These are phyloP conservation scores for Naganishia vaughanmartiniae DNA, from an alignment of 768 basidiomycete species.

Conservation along the genomic window DNA sequence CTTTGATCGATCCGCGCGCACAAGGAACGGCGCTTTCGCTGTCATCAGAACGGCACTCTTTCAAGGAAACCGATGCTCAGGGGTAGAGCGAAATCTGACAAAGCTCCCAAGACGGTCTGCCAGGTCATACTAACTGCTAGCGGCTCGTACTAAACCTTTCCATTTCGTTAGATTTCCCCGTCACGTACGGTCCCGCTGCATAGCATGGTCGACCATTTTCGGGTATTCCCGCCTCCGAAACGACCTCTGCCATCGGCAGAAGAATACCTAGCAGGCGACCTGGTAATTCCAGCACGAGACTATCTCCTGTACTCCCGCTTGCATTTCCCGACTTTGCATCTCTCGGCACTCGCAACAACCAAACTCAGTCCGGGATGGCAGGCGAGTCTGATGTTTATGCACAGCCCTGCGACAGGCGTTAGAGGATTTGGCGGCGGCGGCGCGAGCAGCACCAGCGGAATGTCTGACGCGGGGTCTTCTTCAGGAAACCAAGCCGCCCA, in stretches of 20 bases:
- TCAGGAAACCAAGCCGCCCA: constrained; percentile 50
- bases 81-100: too few species aligned
- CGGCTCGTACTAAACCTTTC: not conserved
- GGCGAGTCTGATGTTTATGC: constrained; percentile 65
- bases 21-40: not conserved
- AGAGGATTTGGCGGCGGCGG: constrained; percentile 9
- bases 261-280: constrained; percentile 75
- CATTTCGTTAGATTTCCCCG: constrained; percentile 40
- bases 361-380: constrained; percentile 76
- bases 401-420: constrained; percentile 56
- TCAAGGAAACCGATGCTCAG: too few species aligned
- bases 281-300: constrained; percentile 63
- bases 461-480: constrained; percentile 33
- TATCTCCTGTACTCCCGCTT: constrained; percentile 90
- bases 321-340: constrained; percentile 79
- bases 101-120: too few species aligned
- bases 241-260: constrained; percentile 74
- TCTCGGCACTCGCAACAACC: constrained; percentile 86
- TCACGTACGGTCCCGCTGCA: constrained; percentile 65
- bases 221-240: constrained; percentile 74
- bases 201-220: constrained; percentile 84
- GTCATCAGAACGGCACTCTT: too few species aligned
- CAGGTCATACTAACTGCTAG: not conserved
- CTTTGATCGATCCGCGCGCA: not conserved
- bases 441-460: not conserved